Base-by-base conservation (phyloP, 73 alveolate genomes). In the Paramecium pentaurelia region DNA sequence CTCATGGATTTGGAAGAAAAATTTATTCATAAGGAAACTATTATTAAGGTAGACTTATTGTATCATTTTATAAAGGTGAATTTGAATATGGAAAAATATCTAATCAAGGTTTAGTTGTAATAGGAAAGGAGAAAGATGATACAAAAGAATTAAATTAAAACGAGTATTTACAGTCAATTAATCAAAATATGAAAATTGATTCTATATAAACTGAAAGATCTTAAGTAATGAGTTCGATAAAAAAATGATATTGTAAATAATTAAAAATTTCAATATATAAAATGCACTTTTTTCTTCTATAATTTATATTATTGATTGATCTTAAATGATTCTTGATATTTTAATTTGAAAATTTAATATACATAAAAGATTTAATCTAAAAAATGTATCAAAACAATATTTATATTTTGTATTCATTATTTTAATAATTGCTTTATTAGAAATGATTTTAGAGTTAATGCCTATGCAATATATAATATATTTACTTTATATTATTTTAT, bases 1-100 rank as follows among this genome's bases (percentile, higher is more conserved):
- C 40, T 20, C 84, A 68, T 68, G 84, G 84, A 32, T 68, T 68
- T 68, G 84, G 84, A 32, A 68, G 84, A 68, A 32, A 32, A 68
- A 25, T 68, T 12, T 28, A 25, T 68, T 32, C 40, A 27, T 14
- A 68, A 14, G 84, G 84, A 32, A 68, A 32, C 12, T 28, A 32
- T 32, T 68, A 68, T 68, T 68, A 68, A 25, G 84, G 84, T 68
- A 34, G 11, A 22, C 11, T 16, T 18, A 54, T 54, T 4, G 6
- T 16, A 54, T 54, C 25, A 16, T 54, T 16, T 54, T 54, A 16
- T 54, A 54, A 34, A 54, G 70, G 70, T 6, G 70, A 54, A 7
- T 54, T 54, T 54, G 70, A 54, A 54, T 54, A 54, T 54, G 70
- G 70, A 54, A 54, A 54, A 25, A 54, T 54, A 54, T 54, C 70